phyloP scores from a whole-genome alignment of 768 basidiomycete species.

The Lactarius hengduanensis region DNA sequence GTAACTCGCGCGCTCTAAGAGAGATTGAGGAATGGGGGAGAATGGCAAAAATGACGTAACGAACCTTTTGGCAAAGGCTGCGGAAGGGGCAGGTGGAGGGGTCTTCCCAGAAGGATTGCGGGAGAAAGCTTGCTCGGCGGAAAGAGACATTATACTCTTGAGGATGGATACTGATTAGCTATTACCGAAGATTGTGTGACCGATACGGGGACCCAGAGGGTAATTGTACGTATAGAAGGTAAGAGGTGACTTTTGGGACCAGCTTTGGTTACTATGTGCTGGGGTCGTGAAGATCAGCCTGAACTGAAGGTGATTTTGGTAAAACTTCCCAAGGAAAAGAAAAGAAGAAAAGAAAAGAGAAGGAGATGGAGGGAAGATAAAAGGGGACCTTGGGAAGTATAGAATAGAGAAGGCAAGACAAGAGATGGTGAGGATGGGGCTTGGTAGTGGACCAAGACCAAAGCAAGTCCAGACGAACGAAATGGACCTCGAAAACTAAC shows the following conservation, averaged over 20 bases:
- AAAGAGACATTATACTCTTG: conserved; percentile 88
- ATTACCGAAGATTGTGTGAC: conserved; percentile 55
- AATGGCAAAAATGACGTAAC: conserved; percentile 30
- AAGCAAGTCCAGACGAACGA: conserved; percentile 7
- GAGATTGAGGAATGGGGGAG: conserved; percentile 29
- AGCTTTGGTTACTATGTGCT: conserved; percentile 44
- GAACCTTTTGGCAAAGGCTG: conserved; percentile 85
- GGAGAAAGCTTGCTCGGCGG: conserved; percentile 83
- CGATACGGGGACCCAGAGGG: conserved; percentile 20
- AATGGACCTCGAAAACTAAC: conserved; percentile 2
- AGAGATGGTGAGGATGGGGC: conserved; percentile 17
- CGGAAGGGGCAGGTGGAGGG: conserved; percentile 86
- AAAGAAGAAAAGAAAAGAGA: conserved; percentile 27
- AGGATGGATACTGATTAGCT: conserved; percentile 72
- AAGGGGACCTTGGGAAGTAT: conserved; percentile 20
- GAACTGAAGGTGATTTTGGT: conserved; percentile 28
- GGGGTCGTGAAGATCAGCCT: conserved; percentile 40
- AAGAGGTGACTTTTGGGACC: conserved; percentile 35
- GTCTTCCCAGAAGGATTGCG: conserved; percentile 86
- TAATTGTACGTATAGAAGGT: conserved; percentile 34
- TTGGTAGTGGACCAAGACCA: conserved; percentile 21
- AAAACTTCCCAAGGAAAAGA: conserved; percentile 32
- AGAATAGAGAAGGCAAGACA: conserved; percentile 22
- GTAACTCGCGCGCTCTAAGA: conserved; percentile 78
- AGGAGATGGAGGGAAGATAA: conserved; percentile 19